Conservation (phyloP, 352 stramenopile species). For the Phytophthora fragariaefolia region DNA sequence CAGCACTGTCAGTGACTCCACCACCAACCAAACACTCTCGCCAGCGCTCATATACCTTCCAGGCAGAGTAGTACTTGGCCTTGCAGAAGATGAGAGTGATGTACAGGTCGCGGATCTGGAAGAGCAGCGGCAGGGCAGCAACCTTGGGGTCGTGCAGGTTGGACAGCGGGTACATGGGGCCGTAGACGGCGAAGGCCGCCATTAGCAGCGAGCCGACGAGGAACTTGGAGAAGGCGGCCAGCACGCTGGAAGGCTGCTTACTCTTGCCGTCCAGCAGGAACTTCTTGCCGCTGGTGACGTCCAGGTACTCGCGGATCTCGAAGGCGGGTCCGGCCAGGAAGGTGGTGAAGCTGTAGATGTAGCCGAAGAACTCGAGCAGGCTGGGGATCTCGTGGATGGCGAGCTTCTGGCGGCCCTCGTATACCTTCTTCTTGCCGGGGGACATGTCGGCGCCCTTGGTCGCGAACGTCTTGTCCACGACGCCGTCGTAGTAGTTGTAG, state of each 20-base stretch:
- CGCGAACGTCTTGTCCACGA: slow-evolving; percentile 27
- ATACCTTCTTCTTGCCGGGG: slow-evolving; percentile 30
- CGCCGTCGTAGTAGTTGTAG: slow-evolving; percentile 97
- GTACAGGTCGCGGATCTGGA: slow-evolving; percentile 86
- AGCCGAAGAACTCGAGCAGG: slow-evolving; percentile 96
- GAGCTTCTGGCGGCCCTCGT: slow-evolving; percentile 43
- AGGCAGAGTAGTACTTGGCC: slow-evolving; percentile 97
- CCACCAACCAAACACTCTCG: not conserved
- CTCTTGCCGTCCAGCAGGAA: slow-evolving; percentile 58
- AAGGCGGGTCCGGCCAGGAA: slow-evolving; percentile 95
- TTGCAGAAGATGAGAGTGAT: slow-evolving; percentile 91
- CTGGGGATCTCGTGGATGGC: slow-evolving; percentile 86
- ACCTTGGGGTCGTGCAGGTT: slow-evolving; percentile 58
- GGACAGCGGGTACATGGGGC: slow-evolving; percentile 55
- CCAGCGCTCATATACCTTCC: slow-evolving; percentile 68
- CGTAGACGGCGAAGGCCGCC: slow-evolving; percentile 51
- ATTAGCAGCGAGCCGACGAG: slow-evolving; percentile 60
- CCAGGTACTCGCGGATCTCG: slow-evolving; percentile 89
- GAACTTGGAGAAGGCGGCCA: slow-evolving; percentile 72
- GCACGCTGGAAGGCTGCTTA: slow-evolving; percentile 65
- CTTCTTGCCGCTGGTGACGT: slow-evolving; percentile 71
- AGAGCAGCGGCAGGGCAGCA: slow-evolving; percentile 54
- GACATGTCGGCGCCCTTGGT: not conserved
- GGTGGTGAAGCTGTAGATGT: slow-evolving; percentile 97
- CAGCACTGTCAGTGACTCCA: not conserved